A percentile compares a stretch with the other conserved stretches of the same genome.
phyloP scores from a whole-genome alignment of 768 basidiomycete genomes.

The Kwoniella newhampshirensis region DNA sequence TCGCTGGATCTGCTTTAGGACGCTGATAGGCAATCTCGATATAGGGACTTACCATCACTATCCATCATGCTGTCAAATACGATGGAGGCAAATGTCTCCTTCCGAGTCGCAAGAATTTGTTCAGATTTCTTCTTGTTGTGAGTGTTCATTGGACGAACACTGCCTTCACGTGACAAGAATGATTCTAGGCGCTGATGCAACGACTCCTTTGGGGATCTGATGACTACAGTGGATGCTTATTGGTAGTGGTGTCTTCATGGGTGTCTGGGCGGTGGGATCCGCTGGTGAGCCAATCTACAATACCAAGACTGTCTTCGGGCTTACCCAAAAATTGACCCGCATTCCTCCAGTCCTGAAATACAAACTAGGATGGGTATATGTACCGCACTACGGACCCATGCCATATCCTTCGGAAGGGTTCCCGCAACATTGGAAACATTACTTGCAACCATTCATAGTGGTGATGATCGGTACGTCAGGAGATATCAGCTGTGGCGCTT shows the following conservation, averaged over 20 bases:
- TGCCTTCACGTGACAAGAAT: too few species aligned
- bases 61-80: slow-evolving; percentile 35
- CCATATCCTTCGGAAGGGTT: slow-evolving; percentile 27
- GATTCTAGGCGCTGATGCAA: too few species aligned
- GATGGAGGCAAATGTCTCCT: slow-evolving; percentile 35
- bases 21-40: neutral
- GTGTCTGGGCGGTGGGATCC: slow-evolving; percentile 31
- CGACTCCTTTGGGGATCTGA: too few species aligned
- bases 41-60: slow-evolving; percentile 21
- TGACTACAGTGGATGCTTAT: slow-evolving; percentile 36
- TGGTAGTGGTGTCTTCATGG: slow-evolving; percentile 15
- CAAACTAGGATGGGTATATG: slow-evolving; percentile 26
- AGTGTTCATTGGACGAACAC: slow-evolving; percentile 2
- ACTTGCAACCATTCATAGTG: too few species aligned
- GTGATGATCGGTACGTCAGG: too few species aligned
- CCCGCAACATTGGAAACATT: slow-evolving; percentile 6
- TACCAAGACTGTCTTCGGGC: neutral
- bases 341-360: slow-evolving; percentile 32
- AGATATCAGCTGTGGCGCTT: too few species aligned
- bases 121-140: slow-evolving; percentile 33
- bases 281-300: slow-evolving; percentile 18
- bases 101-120: slow-evolving; percentile 39
- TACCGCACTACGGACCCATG: slow-evolving; percentile 23
- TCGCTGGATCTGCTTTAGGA: neutral
- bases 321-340: too few species aligned